These are phyloP conservation scores for Schizophyllum commune DNA, from an alignment of 1,284 basidiomycete species.

Conservation along the genomic window DNA sequence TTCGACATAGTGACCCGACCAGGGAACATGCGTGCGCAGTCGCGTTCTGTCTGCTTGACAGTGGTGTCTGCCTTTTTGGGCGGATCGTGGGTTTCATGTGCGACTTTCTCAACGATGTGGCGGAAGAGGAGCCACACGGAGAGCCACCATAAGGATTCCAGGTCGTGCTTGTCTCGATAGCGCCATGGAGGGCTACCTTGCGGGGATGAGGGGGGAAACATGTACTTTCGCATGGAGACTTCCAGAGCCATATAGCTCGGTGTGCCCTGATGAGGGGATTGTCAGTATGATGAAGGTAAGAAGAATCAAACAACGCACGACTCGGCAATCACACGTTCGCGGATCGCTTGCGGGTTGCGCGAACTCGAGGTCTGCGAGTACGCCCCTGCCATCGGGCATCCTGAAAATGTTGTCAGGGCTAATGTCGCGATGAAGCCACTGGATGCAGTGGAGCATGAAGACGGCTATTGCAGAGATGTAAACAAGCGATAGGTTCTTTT, in stretches of 20 bases:
- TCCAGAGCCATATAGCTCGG: not conserved
- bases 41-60: too few species aligned
- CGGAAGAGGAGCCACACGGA: not conserved
- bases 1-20: too few species aligned
- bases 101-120: not conserved
- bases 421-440: not conserved
- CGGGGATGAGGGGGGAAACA: not conserved
- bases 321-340: not conserved
- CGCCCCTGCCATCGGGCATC: not conserved
- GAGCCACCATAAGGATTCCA: not conserved
- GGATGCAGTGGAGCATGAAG: not conserved
- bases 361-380: not conserved
- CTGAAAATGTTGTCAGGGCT: not conserved
- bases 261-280: not conserved
- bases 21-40: too few species aligned
- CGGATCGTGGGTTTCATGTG: too few species aligned
- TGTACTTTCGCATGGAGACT: not conserved
- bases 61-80: too few species aligned
- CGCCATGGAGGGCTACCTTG: not conserved
- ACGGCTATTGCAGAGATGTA: not conserved
- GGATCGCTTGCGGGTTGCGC: not conserved
- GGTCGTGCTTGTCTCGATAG: not conserved
- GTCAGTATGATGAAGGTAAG: not conserved
- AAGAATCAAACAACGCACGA: not conserved
- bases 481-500: not conserved